A percentile compares a stretch with the other conserved stretches of the same genome.
Evolutionary conservation across 805 yeast species (phyloP).

Genomic region (Metschnikowia similis): DNA sequence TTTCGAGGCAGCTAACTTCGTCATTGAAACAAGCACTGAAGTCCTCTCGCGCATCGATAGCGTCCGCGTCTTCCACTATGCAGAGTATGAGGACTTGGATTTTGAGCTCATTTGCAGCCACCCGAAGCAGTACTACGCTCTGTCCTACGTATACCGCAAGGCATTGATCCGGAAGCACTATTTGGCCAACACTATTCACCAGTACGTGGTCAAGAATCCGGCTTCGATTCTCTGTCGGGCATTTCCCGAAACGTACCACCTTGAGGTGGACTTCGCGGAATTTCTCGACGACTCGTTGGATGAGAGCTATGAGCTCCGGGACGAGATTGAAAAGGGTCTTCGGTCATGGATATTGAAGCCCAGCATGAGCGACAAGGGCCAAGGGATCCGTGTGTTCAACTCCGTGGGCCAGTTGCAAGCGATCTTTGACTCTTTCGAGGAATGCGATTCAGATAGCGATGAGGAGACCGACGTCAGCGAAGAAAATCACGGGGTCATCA

Average conservation of each 20-base stretch:
- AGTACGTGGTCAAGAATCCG: conserved; percentile 72
- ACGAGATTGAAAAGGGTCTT: conserved; percentile 59
- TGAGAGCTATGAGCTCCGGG: conserved; percentile 84
- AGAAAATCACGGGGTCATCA: conserved; percentile 61
- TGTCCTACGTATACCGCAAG: conserved; percentile 84
- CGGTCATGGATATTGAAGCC: conserved; percentile 90
- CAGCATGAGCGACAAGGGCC: conserved; percentile 95
- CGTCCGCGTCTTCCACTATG: conserved; percentile 62
- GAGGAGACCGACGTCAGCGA: conserved; percentile 45
- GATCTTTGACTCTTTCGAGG: conserved; percentile 84
- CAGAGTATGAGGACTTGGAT: conserved; percentile 86
- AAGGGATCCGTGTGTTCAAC: conserved; percentile 82
- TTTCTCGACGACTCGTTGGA: conserved; percentile 91
- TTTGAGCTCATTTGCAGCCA: conserved; percentile 55
- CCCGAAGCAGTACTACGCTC: conserved; percentile 52
- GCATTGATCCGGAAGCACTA: conserved; percentile 89
- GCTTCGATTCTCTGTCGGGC: conserved; percentile 53
- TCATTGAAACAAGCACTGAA: conserved; percentile 23
- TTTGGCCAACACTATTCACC: conserved; percentile 76
- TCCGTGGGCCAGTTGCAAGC: conserved; percentile 75
- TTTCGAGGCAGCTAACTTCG: conserved; percentile 23
- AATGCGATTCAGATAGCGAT: conserved; percentile 41
- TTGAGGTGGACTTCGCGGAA: conserved; percentile 94
- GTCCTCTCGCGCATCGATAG: conserved; percentile 15
- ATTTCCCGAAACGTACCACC: conserved; percentile 69